Percentiles rank a stretch among this genome's conserved stretches.
These are phyloP conservation scores for Penicillium sp. DNA, from an alignment of 2,329 filamentous ascomycete genomes.

Conservation along the genomic window DNA sequence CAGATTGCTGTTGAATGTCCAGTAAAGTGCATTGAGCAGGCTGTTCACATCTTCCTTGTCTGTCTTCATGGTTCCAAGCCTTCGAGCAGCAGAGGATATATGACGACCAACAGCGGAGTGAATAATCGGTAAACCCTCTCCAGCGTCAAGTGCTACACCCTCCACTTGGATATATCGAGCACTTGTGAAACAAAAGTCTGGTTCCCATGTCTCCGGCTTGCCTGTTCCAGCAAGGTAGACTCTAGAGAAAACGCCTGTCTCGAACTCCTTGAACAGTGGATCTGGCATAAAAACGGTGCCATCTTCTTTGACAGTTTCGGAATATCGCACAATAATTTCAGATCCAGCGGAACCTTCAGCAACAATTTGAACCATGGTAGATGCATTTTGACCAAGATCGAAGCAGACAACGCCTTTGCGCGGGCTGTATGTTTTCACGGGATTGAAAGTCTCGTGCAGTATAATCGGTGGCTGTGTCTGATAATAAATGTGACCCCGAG, in stretches of 20 bases:
- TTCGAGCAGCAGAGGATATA: conserved; percentile 26
- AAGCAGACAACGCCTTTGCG: conserved; percentile 20
- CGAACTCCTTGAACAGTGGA: conserved; percentile 30
- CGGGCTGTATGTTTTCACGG: conserved; percentile 14
- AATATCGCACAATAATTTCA: conserved; percentile 23
- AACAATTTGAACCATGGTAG: conserved; percentile 21
- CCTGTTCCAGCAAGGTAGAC: conserved; percentile 23
- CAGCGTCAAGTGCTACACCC: conserved; percentile 18
- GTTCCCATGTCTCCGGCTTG: conserved; percentile 23
- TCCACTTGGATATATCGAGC: conserved; percentile 30
- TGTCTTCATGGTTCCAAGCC: conserved; percentile 25
- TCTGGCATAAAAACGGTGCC: conserved; percentile 30
- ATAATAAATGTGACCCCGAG: conserved; percentile 25
- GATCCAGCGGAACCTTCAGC: conserved; percentile 22
- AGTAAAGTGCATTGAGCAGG: conserved; percentile 47
- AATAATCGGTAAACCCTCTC: conserved; percentile 17
- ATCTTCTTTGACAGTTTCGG: conserved; percentile 22
- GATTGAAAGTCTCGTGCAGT: conserved; percentile 26
- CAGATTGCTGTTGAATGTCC: conserved; percentile 50
- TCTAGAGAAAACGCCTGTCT: conserved; percentile 26
- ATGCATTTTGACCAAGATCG: conserved; percentile 29
- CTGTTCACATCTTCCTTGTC: conserved; percentile 29
- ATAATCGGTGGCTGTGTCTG: conserved; percentile 29
- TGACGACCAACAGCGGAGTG: conserved; percentile 25
- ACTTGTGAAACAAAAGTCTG: conserved; percentile 31